These are phyloP conservation scores for Ploettnerulaceae sp. DNA, from an alignment of 2,329 filamentous ascomycete species.

Conservation along the genomic window DNA sequence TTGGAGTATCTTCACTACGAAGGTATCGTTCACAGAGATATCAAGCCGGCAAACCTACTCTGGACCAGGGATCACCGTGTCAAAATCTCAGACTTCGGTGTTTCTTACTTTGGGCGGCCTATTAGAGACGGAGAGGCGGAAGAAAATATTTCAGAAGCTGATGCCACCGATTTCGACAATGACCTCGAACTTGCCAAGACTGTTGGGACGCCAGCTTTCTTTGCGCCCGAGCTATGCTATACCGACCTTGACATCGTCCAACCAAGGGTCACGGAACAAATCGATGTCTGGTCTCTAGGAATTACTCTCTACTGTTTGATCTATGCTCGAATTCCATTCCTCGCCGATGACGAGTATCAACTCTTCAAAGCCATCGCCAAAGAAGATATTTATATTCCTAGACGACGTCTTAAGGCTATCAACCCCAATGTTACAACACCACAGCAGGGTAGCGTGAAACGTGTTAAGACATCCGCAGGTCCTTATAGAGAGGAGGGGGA, in stretches of 20 bases:
- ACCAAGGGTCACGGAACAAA: constrained; percentile 82
- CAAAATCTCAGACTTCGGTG: constrained; percentile 98
- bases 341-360: constrained; percentile 85
- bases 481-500: constrained; percentile 74
- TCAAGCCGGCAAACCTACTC: constrained; percentile 85
- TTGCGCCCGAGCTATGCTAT: constrained; percentile 92
- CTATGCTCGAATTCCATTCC: constrained; percentile 88
- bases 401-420: constrained; percentile 72
- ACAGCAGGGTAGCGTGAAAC: constrained; percentile 50
- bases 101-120: constrained; percentile 91
- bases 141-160: constrained; percentile 70
- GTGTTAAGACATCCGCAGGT: constrained; percentile 41
- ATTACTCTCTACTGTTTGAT: constrained; percentile 95
- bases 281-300: constrained; percentile 95
- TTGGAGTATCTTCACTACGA: constrained; percentile 90
- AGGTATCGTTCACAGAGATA: constrained; percentile 78
- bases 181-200: constrained; percentile 97
- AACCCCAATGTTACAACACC: constrained; percentile 54
- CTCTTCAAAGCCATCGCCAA: constrained; percentile 91
- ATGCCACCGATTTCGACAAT: constrained; percentile 83
- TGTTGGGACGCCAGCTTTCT: constrained; percentile 95
- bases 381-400: constrained; percentile 86
- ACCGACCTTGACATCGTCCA: constrained; percentile 67
- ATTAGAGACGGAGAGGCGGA: constrained; percentile 77
- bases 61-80: constrained; percentile 80